Evolutionary conservation across 2,329 filamentous ascomycete species (phyloP).

Genomic region (Leptodontidium sp.): DNA sequence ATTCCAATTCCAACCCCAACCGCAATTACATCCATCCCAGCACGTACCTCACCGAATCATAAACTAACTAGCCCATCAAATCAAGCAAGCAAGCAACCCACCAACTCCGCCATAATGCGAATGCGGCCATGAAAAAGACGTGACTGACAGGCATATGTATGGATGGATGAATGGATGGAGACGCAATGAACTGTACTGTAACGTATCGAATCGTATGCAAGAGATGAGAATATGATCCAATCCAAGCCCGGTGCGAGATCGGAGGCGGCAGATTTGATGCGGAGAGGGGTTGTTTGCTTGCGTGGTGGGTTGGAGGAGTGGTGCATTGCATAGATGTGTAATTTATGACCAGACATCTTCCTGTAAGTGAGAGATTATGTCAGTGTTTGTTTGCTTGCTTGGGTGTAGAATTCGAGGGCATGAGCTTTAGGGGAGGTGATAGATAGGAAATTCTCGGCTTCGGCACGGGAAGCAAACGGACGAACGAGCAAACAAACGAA

Average conservation of each 20-base stretch:
- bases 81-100: constrained; percentile 12
- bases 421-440: neutral
- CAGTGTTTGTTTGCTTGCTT: constrained; percentile 22
- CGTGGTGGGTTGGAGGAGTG: neutral
- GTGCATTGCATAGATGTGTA: neutral
- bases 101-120: constrained; percentile 23
- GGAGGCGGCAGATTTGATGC: neutral
- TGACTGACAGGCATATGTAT: too few species aligned
- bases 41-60: neutral
- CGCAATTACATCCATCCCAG: constrained; percentile 2
- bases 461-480: constrained; percentile 2
- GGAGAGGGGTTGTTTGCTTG: neutral
- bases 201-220: constrained; percentile 6
- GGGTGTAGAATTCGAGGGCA: neutral
- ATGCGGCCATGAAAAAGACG: constrained; percentile 15
- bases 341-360: constrained; percentile 29
- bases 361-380: constrained; percentile 16
- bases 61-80: neutral
- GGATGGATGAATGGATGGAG: too few species aligned
- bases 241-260: neutral
- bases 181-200: too few species aligned
- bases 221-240: neutral
- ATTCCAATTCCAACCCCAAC: neutral
- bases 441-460: neutral
- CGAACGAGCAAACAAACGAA: neutral